Conservation (phyloP, 2,329 filamentous ascomycete species). For the Mollisia scopiformis region DNA sequence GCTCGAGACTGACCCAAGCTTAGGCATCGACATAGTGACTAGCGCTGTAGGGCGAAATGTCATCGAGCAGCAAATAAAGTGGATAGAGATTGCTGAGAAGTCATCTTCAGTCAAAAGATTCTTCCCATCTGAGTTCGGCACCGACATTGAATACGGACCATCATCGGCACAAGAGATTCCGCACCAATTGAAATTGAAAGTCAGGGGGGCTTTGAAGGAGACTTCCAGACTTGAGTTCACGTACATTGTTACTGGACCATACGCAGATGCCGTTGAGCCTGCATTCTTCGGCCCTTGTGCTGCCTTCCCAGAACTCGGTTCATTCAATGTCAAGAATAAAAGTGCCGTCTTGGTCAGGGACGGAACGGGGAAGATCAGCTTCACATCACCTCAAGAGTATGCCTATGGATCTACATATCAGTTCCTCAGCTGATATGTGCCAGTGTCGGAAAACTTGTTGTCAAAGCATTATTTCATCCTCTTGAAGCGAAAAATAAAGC, state of each 20-base stretch:
- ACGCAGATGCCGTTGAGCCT: conserved; percentile 55
- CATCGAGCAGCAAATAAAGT: conserved; percentile 61
- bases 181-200: conserved; percentile 71
- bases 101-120: conserved; percentile 67
- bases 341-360: conserved; percentile 64
- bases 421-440: conserved; percentile 40
- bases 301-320: conserved; percentile 45
- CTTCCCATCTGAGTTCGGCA: conserved; percentile 60
- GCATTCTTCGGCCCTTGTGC: conserved; percentile 48
- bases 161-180: conserved; percentile 63
- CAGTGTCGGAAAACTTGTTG: conserved; percentile 43
- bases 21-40: conserved; percentile 65
- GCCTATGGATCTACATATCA: conserved; percentile 29
- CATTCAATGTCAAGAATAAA: conserved; percentile 59
- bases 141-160: conserved; percentile 56
- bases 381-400: conserved; percentile 74
- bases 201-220: conserved; percentile 59
- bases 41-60: conserved; percentile 66
- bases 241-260: conserved; percentile 72
- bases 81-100: conserved; percentile 62
- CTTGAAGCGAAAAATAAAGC: conserved; percentile 39
- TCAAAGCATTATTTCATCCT: conserved; percentile 39
- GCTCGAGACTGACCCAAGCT: no score
- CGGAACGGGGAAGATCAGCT: conserved; percentile 63
- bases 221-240: conserved; percentile 59